phyloP scores from a whole-genome alignment of 768 basidiomycete genomes.

The Leccinum uliginosum region DNA sequence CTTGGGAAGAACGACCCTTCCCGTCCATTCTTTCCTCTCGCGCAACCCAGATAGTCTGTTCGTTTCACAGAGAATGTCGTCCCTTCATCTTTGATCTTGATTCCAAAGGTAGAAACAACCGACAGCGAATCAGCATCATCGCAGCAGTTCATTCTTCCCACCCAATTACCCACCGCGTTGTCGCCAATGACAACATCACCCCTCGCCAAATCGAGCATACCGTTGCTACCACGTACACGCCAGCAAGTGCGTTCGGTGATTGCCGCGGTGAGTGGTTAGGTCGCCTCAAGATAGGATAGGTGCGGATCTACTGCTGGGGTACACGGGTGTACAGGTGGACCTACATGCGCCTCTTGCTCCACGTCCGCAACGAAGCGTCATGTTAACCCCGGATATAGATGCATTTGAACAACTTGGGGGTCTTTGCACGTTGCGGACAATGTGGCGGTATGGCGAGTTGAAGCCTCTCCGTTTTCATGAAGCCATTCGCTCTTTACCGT shows the following conservation, averaged over 20 bases:
- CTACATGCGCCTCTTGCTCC: neutral
- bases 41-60: neutral
- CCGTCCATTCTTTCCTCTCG: neutral
- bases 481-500: slow-evolving; percentile 11
- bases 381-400: slow-evolving; percentile 6
- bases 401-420: neutral
- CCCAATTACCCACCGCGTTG: slow-evolving; percentile 1
- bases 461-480: neutral
- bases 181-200: slow-evolving; percentile 11
- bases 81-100: slow-evolving; percentile 4
- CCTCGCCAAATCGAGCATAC: neutral
- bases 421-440: neutral
- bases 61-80: neutral
- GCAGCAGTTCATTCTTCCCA: neutral
- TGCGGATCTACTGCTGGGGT: slow-evolving; percentile 1
- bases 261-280: slow-evolving; percentile 2
- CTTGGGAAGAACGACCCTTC: neutral
- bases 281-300: neutral
- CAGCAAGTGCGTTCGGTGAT: slow-evolving; percentile 10
- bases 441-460: neutral
- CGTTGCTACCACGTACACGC: slow-evolving; percentile 1
- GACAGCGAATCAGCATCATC: slow-evolving; percentile 1
- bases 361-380: slow-evolving; percentile 2
- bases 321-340: neutral
- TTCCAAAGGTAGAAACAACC: neutral